Conservation (phyloP, 345 rosid genomes). For the Syzygium aromaticum region DNA sequence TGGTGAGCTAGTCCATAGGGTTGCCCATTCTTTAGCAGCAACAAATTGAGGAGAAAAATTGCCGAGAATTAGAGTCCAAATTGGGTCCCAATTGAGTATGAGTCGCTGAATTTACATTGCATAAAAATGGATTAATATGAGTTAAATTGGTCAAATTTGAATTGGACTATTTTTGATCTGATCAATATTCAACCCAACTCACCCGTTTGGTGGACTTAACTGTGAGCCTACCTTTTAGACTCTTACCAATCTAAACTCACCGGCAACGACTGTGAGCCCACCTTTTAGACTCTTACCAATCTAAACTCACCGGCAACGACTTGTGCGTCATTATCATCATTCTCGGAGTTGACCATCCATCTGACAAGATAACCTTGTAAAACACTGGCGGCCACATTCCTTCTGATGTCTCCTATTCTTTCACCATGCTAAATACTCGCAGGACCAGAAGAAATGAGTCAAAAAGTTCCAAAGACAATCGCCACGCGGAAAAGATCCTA, state of each 20-base stretch:
- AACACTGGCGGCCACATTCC: background rate
- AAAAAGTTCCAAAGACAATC: background rate
- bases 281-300: background rate
- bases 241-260: background rate
- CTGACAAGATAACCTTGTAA: background rate
- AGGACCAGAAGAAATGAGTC: background rate
- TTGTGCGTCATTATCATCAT: background rate
- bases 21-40: background rate
- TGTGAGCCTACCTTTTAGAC: background rate
- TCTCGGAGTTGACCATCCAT: background rate
- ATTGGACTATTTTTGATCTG: fast-evolving
- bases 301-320: background rate
- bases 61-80: background rate
- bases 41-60: background rate
- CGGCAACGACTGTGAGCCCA: background rate
- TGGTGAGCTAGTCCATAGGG: background rate
- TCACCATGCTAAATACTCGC: background rate
- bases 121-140: background rate
- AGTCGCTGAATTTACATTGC: background rate
- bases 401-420: background rate
- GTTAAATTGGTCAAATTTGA: background rate
- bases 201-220: fast-evolving
- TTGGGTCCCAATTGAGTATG: fast-evolving
- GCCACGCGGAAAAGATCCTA: background rate
- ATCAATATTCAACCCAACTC: background rate